Base-by-base conservation (phyloP, 1,139 yeast species). In the Suhomyces bokatorum region DNA sequence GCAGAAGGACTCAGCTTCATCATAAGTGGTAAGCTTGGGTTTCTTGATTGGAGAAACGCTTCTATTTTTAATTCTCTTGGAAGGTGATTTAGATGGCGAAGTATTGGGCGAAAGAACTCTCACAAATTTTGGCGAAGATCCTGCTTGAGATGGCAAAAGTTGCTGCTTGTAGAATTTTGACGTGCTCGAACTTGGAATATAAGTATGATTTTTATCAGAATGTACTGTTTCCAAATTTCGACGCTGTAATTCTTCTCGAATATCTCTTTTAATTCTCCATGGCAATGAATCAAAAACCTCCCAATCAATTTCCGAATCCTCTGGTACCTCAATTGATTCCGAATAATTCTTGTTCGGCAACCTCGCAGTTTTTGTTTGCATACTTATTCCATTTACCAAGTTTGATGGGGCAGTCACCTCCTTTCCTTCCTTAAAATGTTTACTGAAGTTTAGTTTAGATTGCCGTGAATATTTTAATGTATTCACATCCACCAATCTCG, bases 211-310 rank as follows among this genome's bases (percentile, higher is more conserved):
- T 48, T n/a, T 30, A 35, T 1, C 54, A 50, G 2, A 52, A 46
- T 20, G 62, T 48, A 55, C 49, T 13, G 26, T 30, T 24, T 22
- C 28, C 12, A 43, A 15, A 1, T 73, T 73, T 20, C 77, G 58
- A 17, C 73, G 55, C 4, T 63, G 50, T 32, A 80, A 52, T 49
- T 82, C 86, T 2, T 55, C 55, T 46, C 65, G 66, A 6, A 82
- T 53, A 48, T 83, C 88, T 3, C 59, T 49, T 49, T 75, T 76
- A 1, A 83, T 74, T 6, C 75, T 78, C n/a, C 47, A 43, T 0
- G 88, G 88, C 6, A 83, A 57, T n/a, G 67, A 69, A 10, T 75
- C 63, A 52, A 81, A 79, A 0, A 80, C 80, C 1, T 75, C 78
- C 77, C 80, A 70, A 48, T 82, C 84, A 17, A 82, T 74, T 16